Evolutionary conservation across 2,329 filamentous ascomycete species (phyloP).

Genomic region (Botrytis fragariae): DNA sequence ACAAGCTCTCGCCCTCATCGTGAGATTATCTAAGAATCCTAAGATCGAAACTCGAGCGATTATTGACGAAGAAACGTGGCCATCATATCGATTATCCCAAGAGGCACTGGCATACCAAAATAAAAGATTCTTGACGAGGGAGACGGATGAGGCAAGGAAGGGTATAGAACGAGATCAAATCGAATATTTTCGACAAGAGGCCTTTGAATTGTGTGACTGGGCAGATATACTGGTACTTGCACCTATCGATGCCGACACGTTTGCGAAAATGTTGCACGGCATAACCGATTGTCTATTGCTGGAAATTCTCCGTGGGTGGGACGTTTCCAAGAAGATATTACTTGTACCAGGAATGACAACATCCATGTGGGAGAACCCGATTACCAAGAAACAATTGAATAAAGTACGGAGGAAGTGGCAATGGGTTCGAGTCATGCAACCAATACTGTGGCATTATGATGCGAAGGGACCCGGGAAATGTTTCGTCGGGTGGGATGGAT

Average conservation of each 20-base stretch:
- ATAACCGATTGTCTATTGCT: slow-evolving; percentile 77
- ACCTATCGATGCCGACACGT: slow-evolving; percentile 78
- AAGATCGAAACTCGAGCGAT: slow-evolving; percentile 61
- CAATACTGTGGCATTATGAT: slow-evolving; percentile 80
- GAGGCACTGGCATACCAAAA: slow-evolving; percentile 61
- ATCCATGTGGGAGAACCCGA: slow-evolving; percentile 85
- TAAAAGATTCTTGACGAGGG: slow-evolving; percentile 40
- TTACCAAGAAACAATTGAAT: slow-evolving; percentile 82
- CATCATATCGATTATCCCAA: slow-evolving; percentile 55
- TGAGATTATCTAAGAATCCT: slow-evolving; percentile 63
- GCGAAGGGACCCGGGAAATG: slow-evolving; percentile 51
- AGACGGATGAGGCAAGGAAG: slow-evolving; percentile 32
- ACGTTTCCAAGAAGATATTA: slow-evolving; percentile 79
- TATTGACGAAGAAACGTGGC: slow-evolving; percentile 59
- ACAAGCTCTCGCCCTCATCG: slow-evolving; percentile 63
- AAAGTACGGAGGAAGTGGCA: slow-evolving; percentile 83
- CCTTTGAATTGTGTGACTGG: slow-evolving; percentile 75
- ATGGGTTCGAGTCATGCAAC: slow-evolving; percentile 79
- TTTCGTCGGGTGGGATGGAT: slow-evolving; percentile 59
- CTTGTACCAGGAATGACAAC: slow-evolving; percentile 86
- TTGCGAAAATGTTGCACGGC: slow-evolving; percentile 85
- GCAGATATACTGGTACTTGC: slow-evolving; percentile 82
- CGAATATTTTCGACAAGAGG: slow-evolving; percentile 53
- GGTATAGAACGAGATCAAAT: slow-evolving; percentile 37
- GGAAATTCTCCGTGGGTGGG: slow-evolving; percentile 81